phyloP scores from a whole-genome alignment of 148 eudicot species.

The Rhododendron williamsianum region DNA sequence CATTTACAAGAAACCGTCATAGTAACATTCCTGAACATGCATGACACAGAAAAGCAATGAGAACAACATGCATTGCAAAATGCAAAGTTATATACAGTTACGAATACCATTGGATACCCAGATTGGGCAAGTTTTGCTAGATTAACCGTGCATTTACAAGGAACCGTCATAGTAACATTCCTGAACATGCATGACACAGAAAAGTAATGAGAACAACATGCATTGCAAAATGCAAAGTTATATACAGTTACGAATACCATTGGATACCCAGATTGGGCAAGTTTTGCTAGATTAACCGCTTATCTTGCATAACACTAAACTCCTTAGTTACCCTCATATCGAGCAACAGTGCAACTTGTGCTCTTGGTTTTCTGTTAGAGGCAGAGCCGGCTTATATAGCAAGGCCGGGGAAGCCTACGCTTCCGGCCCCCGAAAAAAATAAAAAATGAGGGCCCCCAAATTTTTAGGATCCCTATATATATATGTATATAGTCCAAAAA shows the following conservation, averaged over 20 bases:
- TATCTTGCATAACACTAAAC: not conserved
- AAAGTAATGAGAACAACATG: not conserved
- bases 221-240: not conserved
- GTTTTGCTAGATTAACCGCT: not conserved
- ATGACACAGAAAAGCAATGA: not conserved
- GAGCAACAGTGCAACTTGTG: not conserved
- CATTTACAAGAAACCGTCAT: conserved; percentile 2
- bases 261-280: not conserved
- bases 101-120: not conserved
- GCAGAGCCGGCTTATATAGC: no score
- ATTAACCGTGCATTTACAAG: not conserved
- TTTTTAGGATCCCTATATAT: no score
- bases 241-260: not conserved
- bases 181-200: not conserved
- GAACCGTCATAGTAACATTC: not conserved
- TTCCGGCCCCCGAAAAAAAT: no score
- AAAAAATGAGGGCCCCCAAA: no score
- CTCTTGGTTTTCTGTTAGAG: not conserved
- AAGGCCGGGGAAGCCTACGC: no score
- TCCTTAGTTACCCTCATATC: not conserved
- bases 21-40: not conserved
- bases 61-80: not conserved
- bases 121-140: not conserved
- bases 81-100: not conserved
- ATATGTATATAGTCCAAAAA: no score